Conservation (phyloP, 805 yeast genomes). For the Diddensiella caesifluorescens region DNA sequence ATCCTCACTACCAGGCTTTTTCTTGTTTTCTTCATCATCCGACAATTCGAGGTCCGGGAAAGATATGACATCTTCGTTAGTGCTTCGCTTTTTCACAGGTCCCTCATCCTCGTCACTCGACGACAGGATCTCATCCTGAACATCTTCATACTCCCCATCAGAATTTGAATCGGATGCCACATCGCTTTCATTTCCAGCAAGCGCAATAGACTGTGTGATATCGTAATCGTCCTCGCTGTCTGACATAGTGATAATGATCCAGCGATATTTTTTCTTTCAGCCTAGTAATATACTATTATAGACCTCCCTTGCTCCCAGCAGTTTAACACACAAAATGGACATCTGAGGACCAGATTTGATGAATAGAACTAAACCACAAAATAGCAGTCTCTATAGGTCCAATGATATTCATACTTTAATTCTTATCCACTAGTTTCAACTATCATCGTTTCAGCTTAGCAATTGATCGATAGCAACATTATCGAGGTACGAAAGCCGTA, state of each 20-base stretch:
- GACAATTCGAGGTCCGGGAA: conserved; percentile 21
- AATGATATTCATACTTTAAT: no score
- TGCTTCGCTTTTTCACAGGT: conserved; percentile 8
- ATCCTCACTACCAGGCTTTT: conserved; percentile 16
- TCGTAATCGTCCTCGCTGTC: conserved; percentile 27
- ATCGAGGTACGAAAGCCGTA: no score
- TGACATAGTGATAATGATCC: conserved; percentile 9
- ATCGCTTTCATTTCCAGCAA: conserved; percentile 14
- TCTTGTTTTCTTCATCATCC: conserved; percentile 38
- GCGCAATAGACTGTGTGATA: conserved; percentile 23
- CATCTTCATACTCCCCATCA: conserved; percentile 17
- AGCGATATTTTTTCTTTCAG: neutral
- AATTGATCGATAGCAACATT: no score
- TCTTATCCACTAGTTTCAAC: no score
- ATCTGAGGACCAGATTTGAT: no score
- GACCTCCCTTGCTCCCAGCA: no score
- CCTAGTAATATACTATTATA: no score
- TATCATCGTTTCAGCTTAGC: no score
- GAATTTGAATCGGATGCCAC: conserved; percentile 9
- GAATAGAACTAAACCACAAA: no score
- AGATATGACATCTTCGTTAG: neutral
- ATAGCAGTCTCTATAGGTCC: no score
- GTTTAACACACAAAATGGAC: no score
- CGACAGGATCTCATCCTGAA: conserved; percentile 32
- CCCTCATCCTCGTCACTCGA: conserved; percentile 46